Evolutionary conservation across 352 stramenopile genomes (phyloP), one percentile per base, ranked within the genome.

Genomic region (Peronospora tabacina): DNA sequence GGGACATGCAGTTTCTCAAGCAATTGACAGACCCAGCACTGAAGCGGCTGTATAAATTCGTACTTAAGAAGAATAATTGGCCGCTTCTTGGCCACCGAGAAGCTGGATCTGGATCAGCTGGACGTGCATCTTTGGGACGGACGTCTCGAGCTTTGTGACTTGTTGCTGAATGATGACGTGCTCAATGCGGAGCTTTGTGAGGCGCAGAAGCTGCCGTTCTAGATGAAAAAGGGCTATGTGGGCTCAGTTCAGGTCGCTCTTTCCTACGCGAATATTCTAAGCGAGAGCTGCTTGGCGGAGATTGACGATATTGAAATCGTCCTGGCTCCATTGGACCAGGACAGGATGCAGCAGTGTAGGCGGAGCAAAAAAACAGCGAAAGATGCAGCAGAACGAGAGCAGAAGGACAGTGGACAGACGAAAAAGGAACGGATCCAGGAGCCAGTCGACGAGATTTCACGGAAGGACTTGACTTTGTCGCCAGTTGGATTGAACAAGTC

Each of bases 31-130:
- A 94, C 51, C 83, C 83, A 16, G 83, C 83, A 56, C 75, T 94
- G 45, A 94, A 94, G 73, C 83, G 83, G 40, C 68, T 94, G 30
- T 94, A 94, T 75, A 94, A 94, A 63, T 94, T 94, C 49, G 81
- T 94, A 52, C 70, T 94, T 24, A 92, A 94, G 77, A 81, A n/a
- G 83, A 49, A 77, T 92, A 58, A 85, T 94, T 44, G 83, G 83
- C 10, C 77, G 81, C n/a, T 94, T 92, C 58, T 64, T 94, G 30
- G 71, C 79, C 2, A 64, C 75, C 19, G 75, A 90, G 45, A 82
- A 90, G 50, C 68, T 94, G 34, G 81, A 94, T 66, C 46, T 94
- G 45, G 80, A 91, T 55, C 83, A 94, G 48, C 55, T 94, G 29
- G 78, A 94, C 44, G 83, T 94, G 30, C 83, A 91, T 54, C 44